These are phyloP conservation scores for Cyathus striatus DNA, from an alignment of 768 basidiomycete genomes.

Conservation along the genomic window DNA sequence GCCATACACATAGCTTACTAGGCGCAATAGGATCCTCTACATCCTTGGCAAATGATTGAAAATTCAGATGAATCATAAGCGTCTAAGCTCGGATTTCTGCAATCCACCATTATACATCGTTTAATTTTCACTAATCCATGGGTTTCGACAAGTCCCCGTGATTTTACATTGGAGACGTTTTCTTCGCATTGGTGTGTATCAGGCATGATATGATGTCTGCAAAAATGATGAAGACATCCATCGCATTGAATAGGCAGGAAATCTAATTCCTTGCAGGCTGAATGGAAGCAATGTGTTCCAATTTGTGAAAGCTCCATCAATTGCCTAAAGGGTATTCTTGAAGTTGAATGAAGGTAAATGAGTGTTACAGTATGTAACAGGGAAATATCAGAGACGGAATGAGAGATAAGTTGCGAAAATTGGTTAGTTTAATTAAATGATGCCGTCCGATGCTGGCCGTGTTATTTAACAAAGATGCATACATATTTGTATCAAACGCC, in stretches of 20 bases:
- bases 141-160: neutral
- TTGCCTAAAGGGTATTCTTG: too few relatives aligned
- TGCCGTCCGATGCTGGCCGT: too few relatives aligned
- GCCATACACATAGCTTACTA: conserved; percentile 31
- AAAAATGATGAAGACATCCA: neutral
- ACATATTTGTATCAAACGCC: too few relatives aligned
- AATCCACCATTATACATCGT: conserved; percentile 47
- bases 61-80: conserved; percentile 24
- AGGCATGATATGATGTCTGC: neutral
- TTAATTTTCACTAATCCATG: conserved; percentile 20
- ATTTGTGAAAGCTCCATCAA: neutral
- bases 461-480: too few relatives aligned
- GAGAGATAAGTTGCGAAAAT: too few relatives aligned
- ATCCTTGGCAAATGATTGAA: conserved; percentile 41
- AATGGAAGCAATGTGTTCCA: neutral
- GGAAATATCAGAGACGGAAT: too few relatives aligned
- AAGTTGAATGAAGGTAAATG: too few relatives aligned
- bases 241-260: neutral
- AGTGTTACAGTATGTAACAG: too few relatives aligned
- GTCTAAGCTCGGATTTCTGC: conserved; percentile 51
- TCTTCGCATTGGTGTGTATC: neutral
- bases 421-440: too few relatives aligned
- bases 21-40: conserved; percentile 58
- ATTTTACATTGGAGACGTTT: neutral
- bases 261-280: neutral